Base-by-base conservation (phyloP, 257 asterid genomes). In the Gynochthodes officinalis region DNA sequence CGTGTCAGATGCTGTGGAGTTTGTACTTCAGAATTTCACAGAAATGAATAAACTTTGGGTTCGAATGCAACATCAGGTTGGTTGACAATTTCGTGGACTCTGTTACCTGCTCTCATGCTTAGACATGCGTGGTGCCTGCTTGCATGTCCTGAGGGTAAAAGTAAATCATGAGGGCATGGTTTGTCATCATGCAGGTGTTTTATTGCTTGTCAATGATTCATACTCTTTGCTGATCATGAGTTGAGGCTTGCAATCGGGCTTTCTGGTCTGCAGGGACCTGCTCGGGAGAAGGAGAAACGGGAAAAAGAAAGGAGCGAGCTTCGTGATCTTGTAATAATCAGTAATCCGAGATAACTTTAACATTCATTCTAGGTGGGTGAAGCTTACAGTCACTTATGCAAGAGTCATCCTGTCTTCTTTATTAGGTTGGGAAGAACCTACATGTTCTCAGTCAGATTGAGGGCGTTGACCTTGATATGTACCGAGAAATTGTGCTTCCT, bases 41-140 rank as follows among this genome's bases (percentile, higher is more conserved):
- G 99, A 95, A 87, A 95, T 95, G 99, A 95, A 95, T 87, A 92
- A 95, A 79, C 99, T 95, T 60, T 95, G 99, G 99, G 99, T 95
- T 79, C 88, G 98, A 80, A 95, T 95, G 99, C 99, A 95, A 73
- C 95, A 95, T 80, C 97, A 90, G 98, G 99, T 95, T 79, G 82
- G 92, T 80, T 81, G 76, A 77, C 81, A 81, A 77, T 53, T 72
- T 67, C 63, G 77, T 67, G 74, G 78, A 73, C 67, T 62, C 57
- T 76, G 67, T 77, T 72, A 75, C 78, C 75, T 76, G 75, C 82
- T 75, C 80, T 75, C 78, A 75, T 81, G 79, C 79, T 73, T 73
- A 70, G 77, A 78, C 84, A 77, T 77, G 78, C 67, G 33, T 57
- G 54, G 64, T 59, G 62, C 80, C 79, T 55, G 77, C 69, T 83